phyloP scores from a whole-genome alignment of 2,329 filamentous ascomycete species.

The Penicillium hordei region DNA sequence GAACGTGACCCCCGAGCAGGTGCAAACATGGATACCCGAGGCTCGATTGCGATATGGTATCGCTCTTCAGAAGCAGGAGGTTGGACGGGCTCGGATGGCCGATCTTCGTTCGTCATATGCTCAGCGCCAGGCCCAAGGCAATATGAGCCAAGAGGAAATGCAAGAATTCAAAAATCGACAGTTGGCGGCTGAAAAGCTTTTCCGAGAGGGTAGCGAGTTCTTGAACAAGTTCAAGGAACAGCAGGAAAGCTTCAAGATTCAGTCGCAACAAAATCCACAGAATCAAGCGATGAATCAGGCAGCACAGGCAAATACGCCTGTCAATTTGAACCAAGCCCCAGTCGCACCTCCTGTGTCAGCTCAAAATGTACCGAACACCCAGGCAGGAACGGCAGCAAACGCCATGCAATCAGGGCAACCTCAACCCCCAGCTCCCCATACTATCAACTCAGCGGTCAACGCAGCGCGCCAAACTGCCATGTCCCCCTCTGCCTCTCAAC shows the following conservation, averaged over 20 bases:
- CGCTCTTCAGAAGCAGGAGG: conserved; percentile 50
- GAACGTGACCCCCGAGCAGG: conserved; percentile 44
- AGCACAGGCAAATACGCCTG: conserved; percentile 21
- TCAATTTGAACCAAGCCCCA: conserved; percentile 15
- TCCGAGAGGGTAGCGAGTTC: conserved; percentile 48
- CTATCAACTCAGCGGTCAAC: conserved; percentile 50
- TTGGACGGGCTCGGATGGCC: conserved; percentile 44
- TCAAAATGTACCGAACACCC: conserved; percentile 20
- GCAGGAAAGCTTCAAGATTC: conserved; percentile 46
- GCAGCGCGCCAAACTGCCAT: conserved; percentile 44
- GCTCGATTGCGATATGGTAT: conserved; percentile 50
- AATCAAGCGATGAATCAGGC: conserved; percentile 23
- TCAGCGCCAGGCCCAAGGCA: conserved; percentile 41
- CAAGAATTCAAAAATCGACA: conserved; percentile 46
- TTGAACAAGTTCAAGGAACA: conserved; percentile 51
- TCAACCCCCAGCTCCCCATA: conserved; percentile 45
- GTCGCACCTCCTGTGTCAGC: conserved; percentile 20
- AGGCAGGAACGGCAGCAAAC: conserved; percentile 27
- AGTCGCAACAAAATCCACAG: conserved; percentile 33
- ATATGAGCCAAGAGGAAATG: conserved; percentile 44
- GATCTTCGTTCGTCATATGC: conserved; percentile 43
- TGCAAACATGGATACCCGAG: conserved; percentile 48
- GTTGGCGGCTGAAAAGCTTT: conserved; percentile 41
- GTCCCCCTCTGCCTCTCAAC: conserved; percentile 38
- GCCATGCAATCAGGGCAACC: conserved; percentile 36